A percentile compares a stretch with the other conserved stretches of the same genome.
Evolutionary conservation across 2,329 filamentous ascomycete species (phyloP).

Genomic region (Graphilbum fragrans): DNA sequence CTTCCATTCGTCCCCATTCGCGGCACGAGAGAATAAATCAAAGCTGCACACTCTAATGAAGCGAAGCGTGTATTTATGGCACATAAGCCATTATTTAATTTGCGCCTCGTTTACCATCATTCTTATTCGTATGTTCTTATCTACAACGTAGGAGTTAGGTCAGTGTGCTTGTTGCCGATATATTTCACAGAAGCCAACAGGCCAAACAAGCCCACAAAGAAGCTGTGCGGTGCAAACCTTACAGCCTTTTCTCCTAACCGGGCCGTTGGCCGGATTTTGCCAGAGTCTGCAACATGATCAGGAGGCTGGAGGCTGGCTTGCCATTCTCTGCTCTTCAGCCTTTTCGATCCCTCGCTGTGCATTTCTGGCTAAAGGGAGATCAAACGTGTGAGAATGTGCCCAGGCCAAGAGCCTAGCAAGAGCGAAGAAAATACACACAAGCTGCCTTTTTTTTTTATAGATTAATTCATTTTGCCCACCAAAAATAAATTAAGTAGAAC

Average conservation of each 20-base stretch:
- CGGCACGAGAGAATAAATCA: neutral
- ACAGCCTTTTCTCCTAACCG: neutral
- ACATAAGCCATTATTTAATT: too few species aligned
- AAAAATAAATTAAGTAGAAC: too few species aligned
- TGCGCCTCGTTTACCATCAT: too few species aligned
- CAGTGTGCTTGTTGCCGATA: neutral
- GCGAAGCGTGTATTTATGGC: too few species aligned
- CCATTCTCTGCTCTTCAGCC: neutral
- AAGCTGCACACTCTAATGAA: neutral
- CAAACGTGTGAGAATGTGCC: too few species aligned
- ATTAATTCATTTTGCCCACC: too few species aligned
- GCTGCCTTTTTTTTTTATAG: too few species aligned
- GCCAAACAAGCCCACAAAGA: neutral
- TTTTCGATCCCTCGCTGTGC: neutral
- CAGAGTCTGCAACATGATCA: neutral
- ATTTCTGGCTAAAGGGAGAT: neutral
- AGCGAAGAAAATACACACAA: too few species aligned
- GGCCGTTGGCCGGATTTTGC: neutral
- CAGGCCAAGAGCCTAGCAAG: too few species aligned
- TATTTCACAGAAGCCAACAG: neutral
- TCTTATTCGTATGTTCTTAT: too few species aligned
- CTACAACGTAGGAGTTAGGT: neutral
- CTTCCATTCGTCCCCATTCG: neutral
- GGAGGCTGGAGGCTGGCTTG: too few species aligned
- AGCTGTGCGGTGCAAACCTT: neutral